Evolutionary conservation across 306 rosid genomes (phyloP).

Genomic region (Cercis canadensis): DNA sequence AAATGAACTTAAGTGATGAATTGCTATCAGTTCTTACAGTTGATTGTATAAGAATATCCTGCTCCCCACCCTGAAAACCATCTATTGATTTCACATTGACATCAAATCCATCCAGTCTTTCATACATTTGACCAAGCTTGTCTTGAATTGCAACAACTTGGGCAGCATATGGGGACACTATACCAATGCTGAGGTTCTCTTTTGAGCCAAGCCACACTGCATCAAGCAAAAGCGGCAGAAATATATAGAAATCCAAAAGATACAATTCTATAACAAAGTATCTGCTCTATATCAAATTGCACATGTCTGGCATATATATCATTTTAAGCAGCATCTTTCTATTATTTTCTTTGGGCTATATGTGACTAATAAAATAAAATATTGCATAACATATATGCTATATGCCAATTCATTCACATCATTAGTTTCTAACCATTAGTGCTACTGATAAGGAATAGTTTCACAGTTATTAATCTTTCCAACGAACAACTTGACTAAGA

Average conservation of each 20-base stretch:
- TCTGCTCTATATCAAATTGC: background rate
- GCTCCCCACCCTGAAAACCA: slow-evolving; percentile 88
- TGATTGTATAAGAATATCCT: slow-evolving; percentile 71
- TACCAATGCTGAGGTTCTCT: slow-evolving; percentile 56
- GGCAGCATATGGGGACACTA: slow-evolving; percentile 88
- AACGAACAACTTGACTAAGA: too few relatives aligned
- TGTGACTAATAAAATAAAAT: too few relatives aligned
- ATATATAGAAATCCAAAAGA: slow-evolving; percentile 4
- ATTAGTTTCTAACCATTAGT: too few relatives aligned
- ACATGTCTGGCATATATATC: background rate
- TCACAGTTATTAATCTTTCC: too few relatives aligned
- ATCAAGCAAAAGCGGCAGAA: background rate
- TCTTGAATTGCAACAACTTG: slow-evolving; percentile 69
- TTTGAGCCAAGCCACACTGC: slow-evolving; percentile 60
- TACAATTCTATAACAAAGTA: too few relatives aligned
- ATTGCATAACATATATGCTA: too few relatives aligned
- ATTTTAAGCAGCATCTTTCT: too few relatives aligned
- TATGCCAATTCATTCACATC: too few relatives aligned
- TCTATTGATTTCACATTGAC: slow-evolving; percentile 79
- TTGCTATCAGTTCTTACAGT: slow-evolving; percentile 62
- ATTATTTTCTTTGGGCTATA: too few relatives aligned
- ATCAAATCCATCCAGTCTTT: slow-evolving; percentile 47
- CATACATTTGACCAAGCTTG: slow-evolving; percentile 52
- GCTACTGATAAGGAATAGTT: too few relatives aligned
- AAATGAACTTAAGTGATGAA: slow-evolving; percentile 56